These are phyloP conservation scores for Canariomyces notabilis DNA, from an alignment of 2,329 filamentous ascomycete species.

Conservation along the genomic window DNA sequence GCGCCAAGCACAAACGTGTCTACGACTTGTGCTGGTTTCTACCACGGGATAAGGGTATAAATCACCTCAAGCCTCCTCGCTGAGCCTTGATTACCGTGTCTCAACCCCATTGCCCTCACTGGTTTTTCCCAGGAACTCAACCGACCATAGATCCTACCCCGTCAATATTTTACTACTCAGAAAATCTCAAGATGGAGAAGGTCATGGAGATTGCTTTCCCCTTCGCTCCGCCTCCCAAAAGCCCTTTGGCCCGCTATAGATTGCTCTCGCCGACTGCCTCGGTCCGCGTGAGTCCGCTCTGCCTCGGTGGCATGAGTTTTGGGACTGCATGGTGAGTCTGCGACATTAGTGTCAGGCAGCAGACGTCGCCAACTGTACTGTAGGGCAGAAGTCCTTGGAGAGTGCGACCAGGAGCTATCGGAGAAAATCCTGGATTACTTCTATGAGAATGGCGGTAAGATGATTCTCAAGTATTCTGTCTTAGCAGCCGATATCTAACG, in stretches of 20 bases:
- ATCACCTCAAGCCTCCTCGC: too few species aligned
- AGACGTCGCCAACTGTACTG: neutral
- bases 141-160: too few species aligned
- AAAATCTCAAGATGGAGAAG: neutral
- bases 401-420: neutral
- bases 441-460: too few species aligned
- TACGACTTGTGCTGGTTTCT: too few species aligned
- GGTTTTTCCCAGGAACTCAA: too few species aligned
- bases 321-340: conserved; percentile 46
- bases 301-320: conserved; percentile 62
- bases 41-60: too few species aligned
- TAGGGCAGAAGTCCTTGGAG: neutral
- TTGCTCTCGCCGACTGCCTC: conserved; percentile 61
- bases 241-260: conserved; percentile 48
- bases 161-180: conserved; percentile 1
- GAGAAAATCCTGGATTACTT: too few species aligned
- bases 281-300: conserved; percentile 61
- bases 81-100: too few species aligned
- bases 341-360: conserved; percentile 25
- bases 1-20: too few species aligned
- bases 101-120: too few species aligned
- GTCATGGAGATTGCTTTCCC: too few species aligned
- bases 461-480: neutral
- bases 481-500: neutral
- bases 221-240: conserved; percentile 46